phyloP scores from a whole-genome alignment of 345 rosid genomes.

The Acer yangbiense region DNA sequence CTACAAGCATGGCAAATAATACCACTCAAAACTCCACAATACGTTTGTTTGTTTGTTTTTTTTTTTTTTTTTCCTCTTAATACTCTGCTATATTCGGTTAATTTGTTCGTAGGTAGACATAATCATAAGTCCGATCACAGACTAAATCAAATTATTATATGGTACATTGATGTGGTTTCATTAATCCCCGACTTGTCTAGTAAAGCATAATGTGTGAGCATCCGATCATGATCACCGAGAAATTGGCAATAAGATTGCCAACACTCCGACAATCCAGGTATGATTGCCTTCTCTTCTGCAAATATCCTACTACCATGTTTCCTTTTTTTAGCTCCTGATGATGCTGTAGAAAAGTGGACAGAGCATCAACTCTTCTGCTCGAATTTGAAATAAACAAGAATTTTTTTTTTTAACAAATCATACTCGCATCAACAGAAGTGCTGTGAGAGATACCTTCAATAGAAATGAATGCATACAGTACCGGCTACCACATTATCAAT shows the following conservation, averaged over 20 bases:
- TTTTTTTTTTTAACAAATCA: background rate
- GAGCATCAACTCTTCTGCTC: background rate
- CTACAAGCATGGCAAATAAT: too few relatives aligned
- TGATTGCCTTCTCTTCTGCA: background rate
- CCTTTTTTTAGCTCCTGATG: conserved; percentile 9
- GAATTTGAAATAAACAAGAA: background rate
- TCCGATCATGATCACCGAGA: background rate
- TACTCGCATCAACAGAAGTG: background rate
- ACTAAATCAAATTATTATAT: conserved; percentile 8
- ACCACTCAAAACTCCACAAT: background rate
- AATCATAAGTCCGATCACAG: conserved; percentile 5
- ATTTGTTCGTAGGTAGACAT: background rate
- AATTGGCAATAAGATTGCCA: conserved; percentile 1
- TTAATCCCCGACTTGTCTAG: background rate
- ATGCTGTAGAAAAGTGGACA: conserved; percentile 16
- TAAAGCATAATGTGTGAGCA: conserved; percentile 2
- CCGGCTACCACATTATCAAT: conserved; percentile 24
- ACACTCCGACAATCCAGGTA: background rate
- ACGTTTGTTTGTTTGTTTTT: background rate
- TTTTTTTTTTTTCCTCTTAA: background rate
- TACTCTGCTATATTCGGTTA: too few relatives aligned
- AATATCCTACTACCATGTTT: background rate
- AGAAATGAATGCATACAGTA: conserved; percentile 9
- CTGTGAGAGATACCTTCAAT: conserved; percentile 28
- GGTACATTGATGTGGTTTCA: conserved; percentile 17